Conservation (phyloP, 306 rosid genomes). For the Citrullus colocynthis region DNA sequence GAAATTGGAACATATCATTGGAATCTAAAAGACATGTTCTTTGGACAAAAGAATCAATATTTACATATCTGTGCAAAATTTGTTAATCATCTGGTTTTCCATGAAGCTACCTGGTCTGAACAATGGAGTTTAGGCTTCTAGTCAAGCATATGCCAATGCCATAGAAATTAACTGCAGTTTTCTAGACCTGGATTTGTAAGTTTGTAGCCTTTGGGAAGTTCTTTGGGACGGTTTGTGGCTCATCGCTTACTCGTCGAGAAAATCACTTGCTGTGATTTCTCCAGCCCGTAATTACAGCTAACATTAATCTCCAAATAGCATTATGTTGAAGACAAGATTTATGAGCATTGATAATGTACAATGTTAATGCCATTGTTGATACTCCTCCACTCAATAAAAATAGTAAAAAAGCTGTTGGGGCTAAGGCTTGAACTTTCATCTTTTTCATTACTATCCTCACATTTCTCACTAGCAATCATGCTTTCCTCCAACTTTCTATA, state of each 20-base stretch:
- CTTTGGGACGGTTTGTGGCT: neutral
- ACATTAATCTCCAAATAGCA: slow-evolving; percentile 9
- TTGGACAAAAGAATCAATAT: neutral
- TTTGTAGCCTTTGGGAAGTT: neutral
- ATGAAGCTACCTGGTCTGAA: no score
- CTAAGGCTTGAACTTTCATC: slow-evolving; percentile 26
- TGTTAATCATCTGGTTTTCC: neutral
- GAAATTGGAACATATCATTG: neutral
- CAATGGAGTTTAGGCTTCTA: no score
- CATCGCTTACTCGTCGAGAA: slow-evolving; percentile 16
- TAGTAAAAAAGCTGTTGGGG: slow-evolving; percentile 24
- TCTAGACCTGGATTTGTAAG: slow-evolving; percentile 7
- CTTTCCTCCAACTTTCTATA: slow-evolving; percentile 15
- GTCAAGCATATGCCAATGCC: no score
- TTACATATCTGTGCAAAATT: neutral
- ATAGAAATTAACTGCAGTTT: neutral
- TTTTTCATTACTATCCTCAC: slow-evolving; percentile 6
- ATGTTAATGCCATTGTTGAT: slow-evolving; percentile 25
- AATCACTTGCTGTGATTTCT: slow-evolving; percentile 8
- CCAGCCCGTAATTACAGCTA: slow-evolving; percentile 14
- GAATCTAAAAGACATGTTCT: neutral
- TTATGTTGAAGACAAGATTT: neutral
- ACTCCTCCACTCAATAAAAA: slow-evolving; percentile 27
- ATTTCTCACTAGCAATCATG: slow-evolving; percentile 25
- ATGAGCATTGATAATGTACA: slow-evolving; percentile 7